Evolutionary conservation across 2,329 filamentous ascomycete genomes (phyloP), one percentile per base, ranked within the genome.

Genomic region (Colletotrichum sidae): DNA sequence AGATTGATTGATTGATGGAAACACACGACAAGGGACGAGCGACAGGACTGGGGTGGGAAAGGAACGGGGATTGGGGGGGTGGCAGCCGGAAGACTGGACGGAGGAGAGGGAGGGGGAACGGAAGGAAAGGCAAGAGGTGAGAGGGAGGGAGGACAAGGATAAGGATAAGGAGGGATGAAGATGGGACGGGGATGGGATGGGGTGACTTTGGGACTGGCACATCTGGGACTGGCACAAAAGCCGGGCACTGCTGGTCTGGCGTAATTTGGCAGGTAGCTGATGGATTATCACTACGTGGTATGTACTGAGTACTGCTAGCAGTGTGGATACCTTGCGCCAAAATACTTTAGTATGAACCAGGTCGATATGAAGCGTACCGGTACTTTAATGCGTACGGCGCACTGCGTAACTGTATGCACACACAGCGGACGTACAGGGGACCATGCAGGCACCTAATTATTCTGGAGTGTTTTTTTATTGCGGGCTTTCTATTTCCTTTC

Each of bases 1-100:
- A 69, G 61, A 65, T 69, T 69, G 67, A 68, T 68, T 67, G 64
- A 68, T 63, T 66, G 64, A 67, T 67, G 67, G 67, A 67, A 69
- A 69, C 67, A 65, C 58, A 69, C 60, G 60, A 65, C 64, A 65
- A 67, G 64, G 60, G 49, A 63, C 42, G 63, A 46, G 45, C 46
- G 41, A 47, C 41, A 55, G 17, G 50, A 49, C 51, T 49, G 58
- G 58, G 54, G 57, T 8, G 46, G 55, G 34, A 13, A 52, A 41
- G 33, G 42, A 15, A 44, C 55, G 34, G 52, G 62, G 57, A 60
- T 47, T 57, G 57, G 55, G 60, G 61, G 46, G 61, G 56, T 39
- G 46, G 61, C 17, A 56, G 13, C 35, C 25, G 25, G 25, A 25
- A 25, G 25, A 25, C 25, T 25, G 25, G 57, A 49, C 17, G 50